Evolutionary conservation across 1,139 yeast species (phyloP).

Genomic region (Zygosaccharomyces sapae): DNA sequence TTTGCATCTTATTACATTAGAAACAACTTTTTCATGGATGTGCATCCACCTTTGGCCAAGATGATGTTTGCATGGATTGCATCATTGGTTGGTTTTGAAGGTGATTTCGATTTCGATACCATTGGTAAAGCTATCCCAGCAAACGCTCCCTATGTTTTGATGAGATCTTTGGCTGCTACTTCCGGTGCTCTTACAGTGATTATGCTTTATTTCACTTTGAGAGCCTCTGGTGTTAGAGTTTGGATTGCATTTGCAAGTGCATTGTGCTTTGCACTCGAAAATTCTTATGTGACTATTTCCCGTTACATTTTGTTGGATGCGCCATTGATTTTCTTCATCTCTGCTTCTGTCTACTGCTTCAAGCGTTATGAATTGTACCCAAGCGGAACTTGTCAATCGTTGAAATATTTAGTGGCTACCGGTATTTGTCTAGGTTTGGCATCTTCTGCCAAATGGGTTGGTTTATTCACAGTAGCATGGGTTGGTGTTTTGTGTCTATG

Average conservation of each 20-base stretch:
- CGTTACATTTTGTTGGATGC: conserved; percentile 87
- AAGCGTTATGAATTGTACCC: conserved; percentile 75
- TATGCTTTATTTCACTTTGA: conserved; percentile 72
- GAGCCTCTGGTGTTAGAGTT: conserved; percentile 85
- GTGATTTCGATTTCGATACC: conserved; percentile 64
- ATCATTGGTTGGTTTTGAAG: conserved; percentile 67
- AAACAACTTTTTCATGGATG: conserved; percentile 81
- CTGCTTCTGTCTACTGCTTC: conserved; percentile 75
- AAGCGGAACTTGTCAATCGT: conserved; percentile 72
- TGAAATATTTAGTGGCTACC: conserved; percentile 62
- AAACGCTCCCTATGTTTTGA: conserved; percentile 64
- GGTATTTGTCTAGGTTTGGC: conserved; percentile 87
- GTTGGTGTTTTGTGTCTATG: conserved; percentile 69
- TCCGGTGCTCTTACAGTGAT: conserved; percentile 78
- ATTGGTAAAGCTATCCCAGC: conserved; percentile 66
- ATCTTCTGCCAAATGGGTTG: conserved; percentile 92
- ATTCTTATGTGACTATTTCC: conserved; percentile 82
- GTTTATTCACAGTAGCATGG: conserved; percentile 92
- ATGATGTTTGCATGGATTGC: conserved; percentile 80
- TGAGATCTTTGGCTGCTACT: conserved; percentile 83
- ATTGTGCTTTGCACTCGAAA: conserved; percentile 69
- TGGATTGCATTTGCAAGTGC: conserved; percentile 65
- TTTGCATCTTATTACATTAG: conserved; percentile 70
- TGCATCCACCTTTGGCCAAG: conserved; percentile 91
- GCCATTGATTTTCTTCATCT: conserved; percentile 86